Base-by-base conservation (phyloP, 306 rosid genomes). In the Calophaca sinica region DNA sequence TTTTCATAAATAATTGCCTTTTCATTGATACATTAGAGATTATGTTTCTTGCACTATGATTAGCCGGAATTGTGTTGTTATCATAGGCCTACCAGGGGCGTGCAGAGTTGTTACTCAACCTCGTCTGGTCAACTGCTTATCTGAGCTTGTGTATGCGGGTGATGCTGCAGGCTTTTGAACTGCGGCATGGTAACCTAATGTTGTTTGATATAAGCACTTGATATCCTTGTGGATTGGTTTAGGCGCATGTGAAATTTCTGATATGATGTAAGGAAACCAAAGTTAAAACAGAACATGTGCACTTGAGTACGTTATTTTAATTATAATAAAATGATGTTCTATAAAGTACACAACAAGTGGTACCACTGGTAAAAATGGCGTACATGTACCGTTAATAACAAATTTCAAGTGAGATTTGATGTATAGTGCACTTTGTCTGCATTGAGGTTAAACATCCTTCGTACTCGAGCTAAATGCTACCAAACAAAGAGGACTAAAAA, bases 131-230 rank as follows among this genome's bases (percentile, higher is more conserved):
- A 20, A 3, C 38, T 64, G 35, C 68, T 32, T 55, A 55, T 32
- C 4, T 68, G 50, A 44, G 58, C 20, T 42, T n/a, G 3, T 41
- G 52, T 32, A 51, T 14, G 32, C 26, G 50, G 32, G 48, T 73
- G 61, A 46, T 57, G 57, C 65, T 13, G 59, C 58, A 35, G 32
- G 42, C 52, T 32, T 15, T 51, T 13, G 63, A 38, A 65, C 42
- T 53, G 28, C 44, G 5, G 50, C 50, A 31, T 35, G 5, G 72
- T 44, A 36, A 61, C 48, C 10, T 41, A 29, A 6, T 45, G 62
- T 50, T 63, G 42, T 32, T 46, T 51, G 73, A 61, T 50, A 6
- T 53, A 35, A 73, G 71, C 76, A 29, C 52, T 35, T 51, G 4
- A 8, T 60, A 41, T 59, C 38, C 52, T 68, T 57, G 44, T 8